These are phyloP conservation scores for Lagenidium giganteum DNA, from an alignment of 352 stramenopile species.

Conservation along the genomic window DNA sequence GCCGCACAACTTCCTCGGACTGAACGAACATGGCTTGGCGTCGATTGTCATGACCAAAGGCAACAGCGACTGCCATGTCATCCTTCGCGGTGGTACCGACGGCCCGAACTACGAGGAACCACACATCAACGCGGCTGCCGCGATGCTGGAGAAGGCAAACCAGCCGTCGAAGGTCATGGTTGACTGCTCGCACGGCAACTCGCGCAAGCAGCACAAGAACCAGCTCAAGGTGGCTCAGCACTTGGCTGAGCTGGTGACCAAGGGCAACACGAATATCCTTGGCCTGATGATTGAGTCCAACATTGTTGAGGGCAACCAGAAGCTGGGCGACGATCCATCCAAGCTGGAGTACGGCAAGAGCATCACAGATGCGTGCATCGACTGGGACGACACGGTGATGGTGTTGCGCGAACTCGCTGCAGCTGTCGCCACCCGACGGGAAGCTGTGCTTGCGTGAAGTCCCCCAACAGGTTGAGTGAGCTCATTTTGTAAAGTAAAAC, in stretches of 20 bases:
- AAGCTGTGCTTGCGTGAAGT: no score
- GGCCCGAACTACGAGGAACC: constrained; percentile 83
- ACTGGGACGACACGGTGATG: constrained; percentile 76
- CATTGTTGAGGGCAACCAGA: constrained; percentile 82
- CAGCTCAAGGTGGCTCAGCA: constrained; percentile 75
- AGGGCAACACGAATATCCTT: constrained; percentile 62
- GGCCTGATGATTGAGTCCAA: constrained; percentile 90
- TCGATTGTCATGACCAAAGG: constrained; percentile 83
- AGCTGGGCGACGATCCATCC: constrained; percentile 52
- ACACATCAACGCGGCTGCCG: constrained; percentile 56
- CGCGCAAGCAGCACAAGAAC: constrained; percentile 78
- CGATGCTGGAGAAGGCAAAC: constrained; percentile 57
- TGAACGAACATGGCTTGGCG: constrained; percentile 78
- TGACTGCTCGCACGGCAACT: constrained; percentile 88
- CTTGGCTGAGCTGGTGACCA: constrained; percentile 53
- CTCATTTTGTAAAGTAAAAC: no score
- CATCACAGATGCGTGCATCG: constrained; percentile 85
- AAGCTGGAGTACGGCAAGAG: constrained; percentile 82
- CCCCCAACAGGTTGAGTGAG: no score
- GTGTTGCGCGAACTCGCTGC: constrained; percentile 50
- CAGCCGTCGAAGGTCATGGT: constrained; percentile 80
- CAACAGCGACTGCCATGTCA: constrained; percentile 84
- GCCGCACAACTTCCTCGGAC: constrained; percentile 76
- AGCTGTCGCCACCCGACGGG: constrained; percentile 46
- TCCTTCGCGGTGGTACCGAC: constrained; percentile 64